These are phyloP conservation scores for Uncinocarpus reesii DNA, from an alignment of 2,329 filamentous ascomycete species.

Conservation along the genomic window DNA sequence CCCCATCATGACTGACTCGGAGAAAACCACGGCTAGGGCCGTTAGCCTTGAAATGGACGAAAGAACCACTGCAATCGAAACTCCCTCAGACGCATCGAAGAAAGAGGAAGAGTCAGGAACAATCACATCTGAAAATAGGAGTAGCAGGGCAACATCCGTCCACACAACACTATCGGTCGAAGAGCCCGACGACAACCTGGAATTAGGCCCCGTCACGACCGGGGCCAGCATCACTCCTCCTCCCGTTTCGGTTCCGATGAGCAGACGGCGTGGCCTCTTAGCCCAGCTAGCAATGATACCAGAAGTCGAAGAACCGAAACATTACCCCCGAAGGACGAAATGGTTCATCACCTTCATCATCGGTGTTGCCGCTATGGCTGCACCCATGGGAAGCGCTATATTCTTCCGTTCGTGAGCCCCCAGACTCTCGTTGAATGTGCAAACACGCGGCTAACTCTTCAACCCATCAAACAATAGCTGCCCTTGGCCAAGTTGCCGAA, in stretches of 20 bases:
- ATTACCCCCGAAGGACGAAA: conserved; percentile 65
- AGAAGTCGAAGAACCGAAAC: conserved; percentile 65
- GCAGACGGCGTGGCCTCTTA: conserved; percentile 60
- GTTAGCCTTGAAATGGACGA: conserved; percentile 1
- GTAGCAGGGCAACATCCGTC: background rate
- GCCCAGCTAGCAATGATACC: conserved; percentile 61
- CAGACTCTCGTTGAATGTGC: background rate
- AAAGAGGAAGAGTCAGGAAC: background rate
- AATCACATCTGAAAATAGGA: background rate
- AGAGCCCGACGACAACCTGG: background rate
- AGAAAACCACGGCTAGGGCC: background rate
- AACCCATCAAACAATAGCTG: conserved; percentile 45
- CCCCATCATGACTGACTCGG: conserved; percentile 6
- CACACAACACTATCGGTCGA: background rate
- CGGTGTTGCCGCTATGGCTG: conserved; percentile 63
- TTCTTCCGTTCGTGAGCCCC: conserved; percentile 56
- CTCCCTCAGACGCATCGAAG: background rate
- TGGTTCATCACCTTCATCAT: conserved; percentile 75
- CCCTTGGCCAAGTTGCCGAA: conserved; percentile 52
- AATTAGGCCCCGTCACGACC: background rate
- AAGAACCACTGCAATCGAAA: background rate
- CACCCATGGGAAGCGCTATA: conserved; percentile 74
- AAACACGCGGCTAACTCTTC: background rate
- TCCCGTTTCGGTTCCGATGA: conserved; percentile 41
- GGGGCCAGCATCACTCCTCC: conserved; percentile 11